Base-by-base conservation (phyloP, 148 eudicot genomes). In the Limonium bicolor region DNA sequence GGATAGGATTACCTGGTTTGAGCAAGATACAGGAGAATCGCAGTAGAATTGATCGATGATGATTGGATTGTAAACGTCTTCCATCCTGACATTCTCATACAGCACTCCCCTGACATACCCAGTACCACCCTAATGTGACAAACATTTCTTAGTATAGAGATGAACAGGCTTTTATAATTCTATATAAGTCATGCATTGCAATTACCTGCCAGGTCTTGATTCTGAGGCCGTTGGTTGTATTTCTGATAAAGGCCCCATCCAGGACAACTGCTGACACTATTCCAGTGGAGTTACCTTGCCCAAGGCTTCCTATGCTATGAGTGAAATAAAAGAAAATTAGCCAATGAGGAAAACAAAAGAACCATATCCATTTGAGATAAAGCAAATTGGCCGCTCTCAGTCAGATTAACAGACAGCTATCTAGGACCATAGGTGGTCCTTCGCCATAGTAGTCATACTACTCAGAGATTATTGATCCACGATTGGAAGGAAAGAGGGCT, bases 201-300 rank as follows among this genome's bases (percentile, higher is more conserved):
- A 1, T 40, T 75, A 90, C 97, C 93, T 90, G 99, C 79, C 77
- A 86, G 46, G 96, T 86, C 68, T 82, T 82, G 46, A 82, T 79
- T 47, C 94, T 64, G 36, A 78, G 74, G 22, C 96, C 96, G 60
- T 86, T 86, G 15, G 85, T 73, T 20, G 96, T 68, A 48, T 61
- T 72, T 59, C 48, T 62, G 31, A 86, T 54, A 54, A 72, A 73
- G n/a, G 94, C 94, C 15, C 61, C 70, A 51, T 64, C 78, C 61
- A 86, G 50, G 35, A 73, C 71, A 13, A 86, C 81, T 20, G 60
- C 71, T 47, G 79, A 55, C 37, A 82, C 96, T 24, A 76, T 54
- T 50, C 64, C 96, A 8, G 73, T 68, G 7, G 85, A 73, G 56
- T 86, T 86, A 64, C 61, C 62, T 68, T 75, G 53, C 18, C 96